These are phyloP conservation scores for Tylopilus rubrobrunneus DNA, from an alignment of 768 basidiomycete species.

Conservation along the genomic window DNA sequence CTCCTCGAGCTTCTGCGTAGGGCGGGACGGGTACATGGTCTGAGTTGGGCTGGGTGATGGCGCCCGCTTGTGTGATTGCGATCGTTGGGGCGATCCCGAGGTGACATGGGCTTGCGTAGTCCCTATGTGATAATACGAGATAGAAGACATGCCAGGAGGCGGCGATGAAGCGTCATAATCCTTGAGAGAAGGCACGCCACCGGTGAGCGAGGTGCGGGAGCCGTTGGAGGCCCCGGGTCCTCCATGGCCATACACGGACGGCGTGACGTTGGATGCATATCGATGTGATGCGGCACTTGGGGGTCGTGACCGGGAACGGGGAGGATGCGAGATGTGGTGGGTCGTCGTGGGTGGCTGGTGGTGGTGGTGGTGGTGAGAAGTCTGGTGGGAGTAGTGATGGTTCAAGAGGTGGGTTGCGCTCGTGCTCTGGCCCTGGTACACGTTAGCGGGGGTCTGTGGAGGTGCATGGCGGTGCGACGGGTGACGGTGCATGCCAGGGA, in stretches of 20 bases:
- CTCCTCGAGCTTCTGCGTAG: neutral
- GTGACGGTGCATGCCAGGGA: slow-evolving; percentile 15
- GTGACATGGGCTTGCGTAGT: neutral
- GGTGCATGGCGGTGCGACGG: slow-evolving; percentile 12
- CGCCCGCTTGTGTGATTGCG: slow-evolving; percentile 15
- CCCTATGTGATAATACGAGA: slow-evolving; percentile 2
- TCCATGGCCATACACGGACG: slow-evolving; percentile 24
- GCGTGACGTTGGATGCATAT: slow-evolving; percentile 26
- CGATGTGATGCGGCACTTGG: slow-evolving; percentile 31
- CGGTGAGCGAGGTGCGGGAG: slow-evolving; percentile 20
- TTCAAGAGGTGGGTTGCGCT: slow-evolving; percentile 11
- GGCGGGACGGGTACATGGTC: neutral
- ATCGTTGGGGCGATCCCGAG: slow-evolving; percentile 16
- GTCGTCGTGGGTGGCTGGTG: neutral
- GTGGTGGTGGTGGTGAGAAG: neutral
- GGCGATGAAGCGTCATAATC: slow-evolving; percentile 10
- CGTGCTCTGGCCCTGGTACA: slow-evolving; percentile 10
- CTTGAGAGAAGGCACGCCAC: slow-evolving; percentile 8
- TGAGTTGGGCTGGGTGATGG: neutral
- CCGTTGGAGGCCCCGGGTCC: slow-evolving; percentile 17
- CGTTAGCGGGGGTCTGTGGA: neutral
- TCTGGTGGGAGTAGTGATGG: slow-evolving; percentile 4
- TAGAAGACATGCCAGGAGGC: slow-evolving; percentile 4
- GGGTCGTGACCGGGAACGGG: slow-evolving; percentile 25
- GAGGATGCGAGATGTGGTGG: slow-evolving; percentile 16